A percentile compares a stretch with the other conserved stretches of the same genome.
Conservation (phyloP, 345 rosid species). For the Psidium friedrichsthalianum region DNA sequence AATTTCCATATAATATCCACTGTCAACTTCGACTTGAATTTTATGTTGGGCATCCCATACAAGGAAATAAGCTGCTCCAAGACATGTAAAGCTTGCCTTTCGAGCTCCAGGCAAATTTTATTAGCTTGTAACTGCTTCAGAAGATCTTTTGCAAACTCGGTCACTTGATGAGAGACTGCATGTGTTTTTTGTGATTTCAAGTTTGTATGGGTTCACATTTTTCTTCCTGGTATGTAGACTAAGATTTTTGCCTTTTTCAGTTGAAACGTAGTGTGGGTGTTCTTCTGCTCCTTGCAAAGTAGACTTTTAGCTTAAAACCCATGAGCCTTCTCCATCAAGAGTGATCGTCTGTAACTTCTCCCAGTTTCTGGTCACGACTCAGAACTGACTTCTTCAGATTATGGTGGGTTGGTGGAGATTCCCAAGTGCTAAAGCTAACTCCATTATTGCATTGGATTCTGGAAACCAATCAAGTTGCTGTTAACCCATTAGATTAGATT, state of each 20-base stretch:
- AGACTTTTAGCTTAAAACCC: background rate
- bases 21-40: constrained; percentile 6
- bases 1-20: constrained; percentile 35
- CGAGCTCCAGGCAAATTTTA: constrained; percentile 3
- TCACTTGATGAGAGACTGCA: background rate
- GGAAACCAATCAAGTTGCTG: background rate
- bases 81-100: constrained; percentile 19
- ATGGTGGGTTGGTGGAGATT: background rate
- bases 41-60: constrained; percentile 16
- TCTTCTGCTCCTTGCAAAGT: background rate
- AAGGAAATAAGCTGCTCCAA: constrained; percentile 55
- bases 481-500: background rate
- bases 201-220: background rate
- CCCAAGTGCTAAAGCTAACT: background rate
- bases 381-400: background rate
- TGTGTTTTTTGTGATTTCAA: background rate
- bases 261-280: background rate
- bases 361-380: background rate
- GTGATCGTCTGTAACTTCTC: background rate
- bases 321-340: background rate
- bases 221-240: background rate
- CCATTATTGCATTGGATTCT: background rate
- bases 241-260: background rate
- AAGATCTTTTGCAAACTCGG: constrained; percentile 3
- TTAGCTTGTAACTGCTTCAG: constrained; percentile 9